These are phyloP conservation scores for Aquilaria yunnanensis DNA, from an alignment of 345 rosid genomes.

Conservation along the genomic window DNA sequence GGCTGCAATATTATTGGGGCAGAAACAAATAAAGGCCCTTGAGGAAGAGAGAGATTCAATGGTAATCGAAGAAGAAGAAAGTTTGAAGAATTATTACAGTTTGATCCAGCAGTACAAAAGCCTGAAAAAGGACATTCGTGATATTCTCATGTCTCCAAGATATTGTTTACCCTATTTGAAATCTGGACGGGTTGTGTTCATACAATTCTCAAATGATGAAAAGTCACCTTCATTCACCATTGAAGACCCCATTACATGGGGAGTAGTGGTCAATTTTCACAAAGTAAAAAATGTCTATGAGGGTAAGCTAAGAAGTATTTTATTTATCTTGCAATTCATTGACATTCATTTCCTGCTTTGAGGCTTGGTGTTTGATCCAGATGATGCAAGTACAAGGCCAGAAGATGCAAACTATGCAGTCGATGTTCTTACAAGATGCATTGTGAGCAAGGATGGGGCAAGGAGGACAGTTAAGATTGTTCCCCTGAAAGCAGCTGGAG, in stretches of 20 bases:
- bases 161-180: slow-evolving; percentile 81
- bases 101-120: slow-evolving; percentile 63
- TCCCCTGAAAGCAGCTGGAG: slow-evolving; percentile 68
- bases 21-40: slow-evolving; percentile 73
- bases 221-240: slow-evolving; percentile 51
- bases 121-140: slow-evolving; percentile 71
- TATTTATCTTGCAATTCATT: slow-evolving; percentile 10
- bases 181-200: slow-evolving; percentile 69
- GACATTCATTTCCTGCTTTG: neutral
- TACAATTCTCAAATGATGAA: slow-evolving; percentile 52
- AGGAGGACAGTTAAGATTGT: slow-evolving; percentile 56
- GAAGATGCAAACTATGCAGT: slow-evolving; percentile 71
- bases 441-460: slow-evolving; percentile 54
- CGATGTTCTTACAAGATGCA: slow-evolving; percentile 85
- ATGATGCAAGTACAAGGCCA: slow-evolving; percentile 61
- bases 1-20: slow-evolving; percentile 19
- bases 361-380: slow-evolving; percentile 32
- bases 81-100: slow-evolving; percentile 70
- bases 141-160: slow-evolving; percentile 74
- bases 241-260: slow-evolving; percentile 81
- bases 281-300: slow-evolving; percentile 55
- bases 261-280: slow-evolving; percentile 68
- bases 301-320: slow-evolving; percentile 35
- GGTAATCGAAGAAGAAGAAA: slow-evolving; percentile 91
- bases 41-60: slow-evolving; percentile 89